Evolutionary conservation across 225 moss, liverwort and hornwort genomes (phyloP).

Genomic region (Sphagnum tenellum): DNA sequence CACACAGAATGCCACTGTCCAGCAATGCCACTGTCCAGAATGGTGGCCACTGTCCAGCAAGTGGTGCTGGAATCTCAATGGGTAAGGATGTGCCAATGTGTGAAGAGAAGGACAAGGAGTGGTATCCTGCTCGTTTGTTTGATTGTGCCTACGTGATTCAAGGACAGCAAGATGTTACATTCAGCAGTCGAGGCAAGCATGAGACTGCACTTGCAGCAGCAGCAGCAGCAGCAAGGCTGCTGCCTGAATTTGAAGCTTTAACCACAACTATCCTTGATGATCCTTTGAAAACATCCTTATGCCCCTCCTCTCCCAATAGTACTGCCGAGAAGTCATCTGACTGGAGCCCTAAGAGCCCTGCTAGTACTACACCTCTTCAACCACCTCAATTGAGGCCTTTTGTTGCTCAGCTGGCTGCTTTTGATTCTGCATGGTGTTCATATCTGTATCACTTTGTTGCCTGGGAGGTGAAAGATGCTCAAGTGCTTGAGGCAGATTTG

Average conservation of each 20-base stretch:
- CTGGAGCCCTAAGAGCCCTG: slow-evolving; percentile 25
- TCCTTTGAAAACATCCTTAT: slow-evolving; percentile 22
- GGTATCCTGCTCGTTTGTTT: slow-evolving; percentile 69
- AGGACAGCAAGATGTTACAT: slow-evolving; percentile 69
- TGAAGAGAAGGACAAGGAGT: slow-evolving; percentile 41
- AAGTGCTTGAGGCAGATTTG: slow-evolving; percentile 74
- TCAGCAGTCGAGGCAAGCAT: slow-evolving; percentile 53
- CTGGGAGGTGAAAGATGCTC: slow-evolving; percentile 90
- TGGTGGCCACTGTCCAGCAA: slow-evolving; percentile 8
- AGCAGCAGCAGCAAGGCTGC: slow-evolving; percentile 58
- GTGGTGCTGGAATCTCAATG: slow-evolving; percentile 8
- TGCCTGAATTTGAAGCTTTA: slow-evolving; percentile 69
- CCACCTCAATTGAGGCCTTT: slow-evolving; percentile 48
- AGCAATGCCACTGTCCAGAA: slow-evolving; percentile 5
- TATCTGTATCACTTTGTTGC: slow-evolving; percentile 86
- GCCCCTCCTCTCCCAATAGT: slow-evolving; percentile 35
- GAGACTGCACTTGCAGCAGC: slow-evolving; percentile 66
- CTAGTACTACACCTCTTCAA: slow-evolving; percentile 5
- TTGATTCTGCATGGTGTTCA: slow-evolving; percentile 79
- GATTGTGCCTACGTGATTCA: slow-evolving; percentile 79
- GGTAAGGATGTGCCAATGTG: slow-evolving; percentile 15
- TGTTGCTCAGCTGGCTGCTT: slow-evolving; percentile 59
- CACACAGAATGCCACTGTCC: slow-evolving; percentile 20
- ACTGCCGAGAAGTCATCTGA: slow-evolving; percentile 29
- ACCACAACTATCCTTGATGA: slow-evolving; percentile 41